phyloP scores from a whole-genome alignment of 2,329 filamentous ascomycete genomes.

The Triangularia setosa region DNA sequence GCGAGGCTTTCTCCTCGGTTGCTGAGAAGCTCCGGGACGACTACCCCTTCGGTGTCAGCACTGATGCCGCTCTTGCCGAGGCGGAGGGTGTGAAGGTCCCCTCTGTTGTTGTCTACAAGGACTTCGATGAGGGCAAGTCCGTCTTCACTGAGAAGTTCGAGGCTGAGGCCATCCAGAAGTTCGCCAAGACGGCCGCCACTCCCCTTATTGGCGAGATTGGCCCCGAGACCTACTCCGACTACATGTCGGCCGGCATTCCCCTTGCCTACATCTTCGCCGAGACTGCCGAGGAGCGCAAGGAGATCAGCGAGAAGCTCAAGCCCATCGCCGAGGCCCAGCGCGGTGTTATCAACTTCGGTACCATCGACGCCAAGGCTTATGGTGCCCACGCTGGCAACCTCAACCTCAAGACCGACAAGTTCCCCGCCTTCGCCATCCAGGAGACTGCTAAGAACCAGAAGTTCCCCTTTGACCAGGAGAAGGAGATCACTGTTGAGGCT shows the following conservation, averaged over 20 bases:
- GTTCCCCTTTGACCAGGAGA: constrained; percentile 85
- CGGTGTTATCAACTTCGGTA: constrained; percentile 95
- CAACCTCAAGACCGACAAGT: constrained; percentile 92
- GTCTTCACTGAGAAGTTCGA: constrained; percentile 79
- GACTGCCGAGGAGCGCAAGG: constrained; percentile 80
- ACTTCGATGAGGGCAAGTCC: constrained; percentile 94
- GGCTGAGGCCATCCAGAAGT: constrained; percentile 72
- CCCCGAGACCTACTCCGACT: constrained; percentile 91
- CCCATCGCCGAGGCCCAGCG: constrained; percentile 86
- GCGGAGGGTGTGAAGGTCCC: constrained; percentile 86
- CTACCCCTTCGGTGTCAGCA: constrained; percentile 88
- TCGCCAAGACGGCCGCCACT: constrained; percentile 79
- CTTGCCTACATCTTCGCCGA: constrained; percentile 98
- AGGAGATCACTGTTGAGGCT: constrained; percentile 66
- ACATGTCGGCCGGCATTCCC: constrained; percentile 89
- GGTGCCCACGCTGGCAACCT: constrained; percentile 95
- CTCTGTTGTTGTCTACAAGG: constrained; percentile 91
- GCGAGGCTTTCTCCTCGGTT: constrained; percentile 73
- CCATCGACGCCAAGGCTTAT: constrained; percentile 90
- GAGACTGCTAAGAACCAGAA: constrained; percentile 94
- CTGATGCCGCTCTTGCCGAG: constrained; percentile 79
- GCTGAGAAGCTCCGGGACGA: constrained; percentile 78
- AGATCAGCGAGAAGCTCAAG: constrained; percentile 74
- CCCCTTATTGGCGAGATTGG: constrained; percentile 94
- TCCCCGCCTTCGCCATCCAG: constrained; percentile 97